Evolutionary conservation across 2,329 filamentous ascomycete genomes (phyloP).

Genomic region (Ophiostoma montium): DNA sequence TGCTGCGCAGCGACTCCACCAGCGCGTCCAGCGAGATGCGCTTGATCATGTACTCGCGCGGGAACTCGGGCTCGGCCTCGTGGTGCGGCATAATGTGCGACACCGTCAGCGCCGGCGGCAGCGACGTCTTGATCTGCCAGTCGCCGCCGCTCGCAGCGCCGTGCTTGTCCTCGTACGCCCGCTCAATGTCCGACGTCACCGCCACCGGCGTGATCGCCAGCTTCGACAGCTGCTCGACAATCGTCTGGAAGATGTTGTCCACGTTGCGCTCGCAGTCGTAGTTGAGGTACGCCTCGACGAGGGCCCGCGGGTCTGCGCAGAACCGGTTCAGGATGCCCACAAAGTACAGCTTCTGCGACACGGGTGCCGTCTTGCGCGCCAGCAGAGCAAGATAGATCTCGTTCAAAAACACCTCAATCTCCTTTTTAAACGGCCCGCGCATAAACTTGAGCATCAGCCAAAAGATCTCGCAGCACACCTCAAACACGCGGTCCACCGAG

Average conservation of each 20-base stretch:
- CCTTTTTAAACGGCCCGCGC: conserved; percentile 92
- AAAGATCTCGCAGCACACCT: conserved; percentile 93
- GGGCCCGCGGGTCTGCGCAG: conserved; percentile 68
- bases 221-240: conserved; percentile 86
- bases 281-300: conserved; percentile 94
- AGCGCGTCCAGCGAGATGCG: conserved; percentile 77
- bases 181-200: conserved; percentile 64
- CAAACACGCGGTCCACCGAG: conserved; percentile 81
- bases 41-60: conserved; percentile 84
- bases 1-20: conserved; percentile 74
- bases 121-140: conserved; percentile 73
- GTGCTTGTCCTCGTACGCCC: conserved; percentile 71
- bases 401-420: conserved; percentile 94
- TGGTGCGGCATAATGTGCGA: conserved; percentile 51
- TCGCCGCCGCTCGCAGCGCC: conserved; percentile 49
- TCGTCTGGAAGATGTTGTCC: conserved; percentile 91
- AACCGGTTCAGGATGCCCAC: conserved; percentile 73
- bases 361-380: conserved; percentile 71
- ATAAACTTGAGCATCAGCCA: conserved; percentile 94
- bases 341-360: conserved; percentile 86
- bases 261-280: conserved; percentile 94
- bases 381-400: conserved; percentile 91
- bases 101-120: conserved; percentile 77
- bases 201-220: conserved; percentile 68
- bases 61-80: conserved; percentile 56